Percentiles rank a stretch among this genome's conserved stretches.
phyloP scores from a whole-genome alignment of 2,329 filamentous ascomycete genomes.

The Chrysosporium queenslandicum region DNA sequence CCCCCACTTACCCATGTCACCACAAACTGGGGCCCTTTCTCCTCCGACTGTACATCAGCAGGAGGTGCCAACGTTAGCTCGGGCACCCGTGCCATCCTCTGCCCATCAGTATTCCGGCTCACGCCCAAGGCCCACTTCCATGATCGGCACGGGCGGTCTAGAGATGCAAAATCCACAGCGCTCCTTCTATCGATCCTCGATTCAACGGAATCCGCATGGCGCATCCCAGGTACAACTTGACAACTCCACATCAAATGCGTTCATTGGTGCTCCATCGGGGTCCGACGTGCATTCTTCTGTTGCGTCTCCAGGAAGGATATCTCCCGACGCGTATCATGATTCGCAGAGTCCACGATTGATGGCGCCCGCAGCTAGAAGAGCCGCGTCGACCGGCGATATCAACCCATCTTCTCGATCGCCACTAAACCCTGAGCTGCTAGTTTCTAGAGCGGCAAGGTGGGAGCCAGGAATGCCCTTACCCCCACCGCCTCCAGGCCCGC shows the following conservation, averaged over 20 bases:
- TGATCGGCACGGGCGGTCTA: constrained; percentile 9
- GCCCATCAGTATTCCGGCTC: constrained; percentile 5
- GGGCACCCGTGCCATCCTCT: neutral
- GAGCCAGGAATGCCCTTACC: constrained; percentile 40
- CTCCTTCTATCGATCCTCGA: neutral
- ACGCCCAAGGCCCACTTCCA: constrained; percentile 13
- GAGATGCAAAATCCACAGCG: neutral
- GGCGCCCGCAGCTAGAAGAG: constrained; percentile 35
- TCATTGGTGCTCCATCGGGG: neutral
- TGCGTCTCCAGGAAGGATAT: neutral
- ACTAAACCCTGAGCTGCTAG: constrained; percentile 20
- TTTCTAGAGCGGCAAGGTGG: constrained; percentile 30
- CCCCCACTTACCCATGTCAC: constrained; percentile 9
- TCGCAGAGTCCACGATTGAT: neutral
- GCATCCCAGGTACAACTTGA: neutral
- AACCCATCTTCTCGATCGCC: constrained; percentile 29
- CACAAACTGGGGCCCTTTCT: constrained; percentile 3
- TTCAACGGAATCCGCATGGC: neutral
- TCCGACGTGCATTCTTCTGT: constrained; percentile 2
- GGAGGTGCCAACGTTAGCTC: neutral
- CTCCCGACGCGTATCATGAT: constrained; percentile 21
- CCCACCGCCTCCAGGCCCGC: constrained; percentile 39
- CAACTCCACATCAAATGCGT: neutral
- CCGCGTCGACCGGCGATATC: constrained; percentile 37
- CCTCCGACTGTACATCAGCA: constrained; percentile 9